Evolutionary conservation across 148 eudicot species (phyloP).

Genomic region (Camellia sinensis): DNA sequence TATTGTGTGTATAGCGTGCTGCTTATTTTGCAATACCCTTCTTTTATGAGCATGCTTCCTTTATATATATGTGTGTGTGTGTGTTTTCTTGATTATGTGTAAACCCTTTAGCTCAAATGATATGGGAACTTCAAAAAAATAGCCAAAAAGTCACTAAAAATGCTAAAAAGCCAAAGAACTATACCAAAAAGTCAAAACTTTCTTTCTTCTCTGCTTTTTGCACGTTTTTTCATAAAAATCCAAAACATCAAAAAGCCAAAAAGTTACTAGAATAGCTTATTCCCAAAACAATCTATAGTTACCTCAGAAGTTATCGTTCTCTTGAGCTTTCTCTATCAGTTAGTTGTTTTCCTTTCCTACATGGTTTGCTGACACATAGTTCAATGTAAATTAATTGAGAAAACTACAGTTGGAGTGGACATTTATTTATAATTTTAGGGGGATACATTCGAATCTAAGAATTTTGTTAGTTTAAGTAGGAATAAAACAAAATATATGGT

Average conservation of each 20-base stretch:
- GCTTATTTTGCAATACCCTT: not conserved
- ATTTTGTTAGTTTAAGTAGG: not conserved
- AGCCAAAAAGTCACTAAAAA: no score
- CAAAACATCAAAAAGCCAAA: no score
- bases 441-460: no score
- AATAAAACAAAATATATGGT: not conserved
- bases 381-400: not conserved
- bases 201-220: no score
- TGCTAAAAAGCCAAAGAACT: no score
- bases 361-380: not conserved
- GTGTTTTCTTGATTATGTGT: not conserved
- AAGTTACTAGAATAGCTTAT: no score
- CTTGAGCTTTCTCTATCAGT: not conserved
- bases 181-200: no score
- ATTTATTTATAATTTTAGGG: not conserved
- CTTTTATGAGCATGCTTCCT: not conserved
- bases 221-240: no score
- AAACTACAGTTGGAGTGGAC: not conserved
- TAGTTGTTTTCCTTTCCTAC: not conserved
- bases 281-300: not conserved
- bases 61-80: not conserved
- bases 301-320: not conserved
- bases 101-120: not conserved
- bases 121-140: not conserved
- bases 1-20: not conserved